Evolutionary conservation across 2,329 filamentous ascomycete genomes (phyloP).

Genomic region (Colletotrichum sojae): DNA sequence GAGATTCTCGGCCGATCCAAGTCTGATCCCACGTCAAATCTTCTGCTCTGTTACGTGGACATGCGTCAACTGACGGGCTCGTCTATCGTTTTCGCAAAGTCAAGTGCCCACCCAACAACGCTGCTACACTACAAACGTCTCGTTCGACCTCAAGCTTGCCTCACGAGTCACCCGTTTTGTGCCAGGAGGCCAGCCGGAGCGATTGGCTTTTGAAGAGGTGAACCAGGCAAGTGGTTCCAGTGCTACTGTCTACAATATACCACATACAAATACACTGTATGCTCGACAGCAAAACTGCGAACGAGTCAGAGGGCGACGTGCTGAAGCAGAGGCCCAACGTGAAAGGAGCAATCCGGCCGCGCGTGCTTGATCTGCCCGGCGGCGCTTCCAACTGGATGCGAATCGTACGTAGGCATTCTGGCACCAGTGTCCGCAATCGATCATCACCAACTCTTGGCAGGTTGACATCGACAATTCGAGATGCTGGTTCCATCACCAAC

Average conservation of each 20-base stretch:
- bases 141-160: conserved; percentile 7
- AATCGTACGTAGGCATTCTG: not conserved
- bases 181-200: conserved; percentile 2
- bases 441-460: conserved; percentile 9
- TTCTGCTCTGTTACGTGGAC: conserved; percentile 29
- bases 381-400: not conserved
- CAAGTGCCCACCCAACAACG: conserved; percentile 8
- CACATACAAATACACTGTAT: too few species aligned
- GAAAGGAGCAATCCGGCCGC: not conserved
- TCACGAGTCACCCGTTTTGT: not conserved
- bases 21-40: conserved; percentile 28
- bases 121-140: conserved; percentile 1
- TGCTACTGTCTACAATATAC: too few species aligned
- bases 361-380: not conserved
- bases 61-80: conserved; percentile 31
- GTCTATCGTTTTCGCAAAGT: conserved; percentile 37
- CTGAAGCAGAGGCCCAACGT: conserved; percentile 1
- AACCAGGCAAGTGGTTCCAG: conserved; percentile 23
- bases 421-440: conserved; percentile 2
- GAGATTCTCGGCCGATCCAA: conserved; percentile 16
- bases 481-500: conserved; percentile 19
- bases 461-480: not conserved
- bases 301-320: conserved; percentile 29
- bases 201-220: conserved; percentile 38
- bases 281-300: conserved; percentile 6